phyloP scores from a whole-genome alignment of 2,329 filamentous ascomycete genomes.

The Aplosporella prunicola region DNA sequence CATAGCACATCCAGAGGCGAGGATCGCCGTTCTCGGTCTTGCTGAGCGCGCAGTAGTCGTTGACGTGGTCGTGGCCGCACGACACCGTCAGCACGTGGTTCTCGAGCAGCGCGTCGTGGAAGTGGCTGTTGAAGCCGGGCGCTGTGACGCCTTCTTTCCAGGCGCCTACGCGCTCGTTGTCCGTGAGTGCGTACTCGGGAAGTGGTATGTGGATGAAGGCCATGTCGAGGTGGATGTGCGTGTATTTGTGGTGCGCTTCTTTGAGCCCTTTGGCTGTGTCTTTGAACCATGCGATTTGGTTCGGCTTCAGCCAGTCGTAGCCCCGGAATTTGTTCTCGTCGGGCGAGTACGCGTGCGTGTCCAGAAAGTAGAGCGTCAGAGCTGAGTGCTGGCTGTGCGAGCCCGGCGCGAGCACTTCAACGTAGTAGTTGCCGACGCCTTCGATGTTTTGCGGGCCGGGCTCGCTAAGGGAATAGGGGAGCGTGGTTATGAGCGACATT shows the following conservation, averaged over 20 bases:
- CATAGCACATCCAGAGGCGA: slow-evolving; percentile 96
- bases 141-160: slow-evolving; percentile 82
- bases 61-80: slow-evolving; percentile 92
- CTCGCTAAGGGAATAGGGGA: slow-evolving; percentile 82
- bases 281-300: slow-evolving; percentile 91
- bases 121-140: slow-evolving; percentile 82
- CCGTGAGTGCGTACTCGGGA: slow-evolving; percentile 66
- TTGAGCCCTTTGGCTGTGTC: slow-evolving; percentile 59
- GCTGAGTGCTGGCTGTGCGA: slow-evolving; percentile 78
- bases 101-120: slow-evolving; percentile 79
- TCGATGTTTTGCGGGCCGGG: slow-evolving; percentile 76
- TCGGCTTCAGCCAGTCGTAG: slow-evolving; percentile 95
- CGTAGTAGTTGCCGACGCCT: slow-evolving; percentile 87
- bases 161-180: slow-evolving; percentile 54
- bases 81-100: slow-evolving; percentile 80
- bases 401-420: slow-evolving; percentile 78
- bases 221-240: slow-evolving; percentile 86
- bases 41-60: slow-evolving; percentile 81
- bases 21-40: slow-evolving; percentile 37
- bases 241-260: slow-evolving; percentile 67
- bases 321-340: slow-evolving; percentile 82
- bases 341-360: slow-evolving; percentile 85
- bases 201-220: slow-evolving; percentile 97
- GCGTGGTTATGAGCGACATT: slow-evolving; percentile 76
- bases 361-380: slow-evolving; percentile 86